Conservation (phyloP, 2,329 filamentous ascomycete genomes). For the Pseudogymnoascus sp. region DNA sequence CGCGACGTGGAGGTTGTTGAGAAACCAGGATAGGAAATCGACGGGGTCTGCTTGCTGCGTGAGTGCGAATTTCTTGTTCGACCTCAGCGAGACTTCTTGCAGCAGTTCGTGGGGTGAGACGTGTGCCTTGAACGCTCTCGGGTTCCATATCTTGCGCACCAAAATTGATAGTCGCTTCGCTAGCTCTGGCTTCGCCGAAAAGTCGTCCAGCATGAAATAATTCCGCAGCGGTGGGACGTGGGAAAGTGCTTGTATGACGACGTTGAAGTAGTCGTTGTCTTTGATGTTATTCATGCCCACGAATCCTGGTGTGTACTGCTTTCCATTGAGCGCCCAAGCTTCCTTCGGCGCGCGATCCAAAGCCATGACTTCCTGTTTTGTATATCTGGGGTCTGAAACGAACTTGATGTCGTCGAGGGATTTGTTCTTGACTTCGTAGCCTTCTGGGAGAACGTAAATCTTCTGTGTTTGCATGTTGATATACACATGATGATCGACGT, state of each 20-base stretch:
- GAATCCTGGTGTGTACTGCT: slow-evolving; percentile 85
- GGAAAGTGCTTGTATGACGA: slow-evolving; percentile 82
- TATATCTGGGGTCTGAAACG: slow-evolving; percentile 85
- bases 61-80: slow-evolving; percentile 86
- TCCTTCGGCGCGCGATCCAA: slow-evolving; percentile 61
- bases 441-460: slow-evolving; percentile 88
- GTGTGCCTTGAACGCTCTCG: slow-evolving; percentile 89
- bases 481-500: slow-evolving; percentile 93
- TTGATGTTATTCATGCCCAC: slow-evolving; percentile 99
- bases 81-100: slow-evolving; percentile 85
- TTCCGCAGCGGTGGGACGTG: slow-evolving; percentile 87
- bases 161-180: slow-evolving; percentile 82
- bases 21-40: slow-evolving; percentile 94
- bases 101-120: slow-evolving; percentile 96
- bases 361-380: slow-evolving; percentile 68
- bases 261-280: slow-evolving; percentile 97
- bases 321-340: slow-evolving; percentile 72
- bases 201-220: slow-evolving; percentile 81
- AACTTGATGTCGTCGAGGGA: slow-evolving; percentile 97
- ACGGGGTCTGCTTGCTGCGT: slow-evolving; percentile 90
- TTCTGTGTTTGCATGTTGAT: slow-evolving; percentile 94
- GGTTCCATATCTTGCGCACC: slow-evolving; percentile 96
- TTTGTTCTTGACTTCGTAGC: slow-evolving; percentile 92
- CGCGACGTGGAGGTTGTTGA: slow-evolving; percentile 89
- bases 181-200: slow-evolving; percentile 68